phyloP scores from a whole-genome alignment of 2,329 filamentous ascomycete genomes.

The Scytalidium lignicola region DNA sequence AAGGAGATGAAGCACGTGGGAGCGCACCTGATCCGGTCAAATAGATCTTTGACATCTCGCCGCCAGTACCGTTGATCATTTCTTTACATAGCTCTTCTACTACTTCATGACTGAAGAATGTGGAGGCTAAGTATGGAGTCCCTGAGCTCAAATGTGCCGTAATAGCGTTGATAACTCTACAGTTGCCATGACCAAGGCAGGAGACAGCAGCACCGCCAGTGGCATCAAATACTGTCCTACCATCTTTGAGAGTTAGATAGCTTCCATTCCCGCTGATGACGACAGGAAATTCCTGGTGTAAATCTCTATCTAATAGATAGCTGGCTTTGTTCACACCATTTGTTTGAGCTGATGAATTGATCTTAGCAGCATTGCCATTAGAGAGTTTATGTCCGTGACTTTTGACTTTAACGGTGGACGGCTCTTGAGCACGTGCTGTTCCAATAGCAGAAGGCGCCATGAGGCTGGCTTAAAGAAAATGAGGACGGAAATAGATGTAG shows the following conservation, averaged over 20 bases:
- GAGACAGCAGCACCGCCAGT: conserved; percentile 69
- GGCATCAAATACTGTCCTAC: conserved; percentile 62
- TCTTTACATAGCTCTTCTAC: conserved; percentile 42
- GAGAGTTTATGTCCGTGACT: neutral
- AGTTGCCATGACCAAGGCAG: conserved; percentile 63
- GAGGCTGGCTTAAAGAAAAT: neutral
- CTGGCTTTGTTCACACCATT: conserved; percentile 11
- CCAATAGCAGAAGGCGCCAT: conserved; percentile 19
- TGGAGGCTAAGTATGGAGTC: conserved; percentile 53
- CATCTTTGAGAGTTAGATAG: conserved; percentile 30
- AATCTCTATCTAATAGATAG: conserved; percentile 22
- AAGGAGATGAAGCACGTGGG: neutral
- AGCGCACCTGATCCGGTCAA: conserved; percentile 51
- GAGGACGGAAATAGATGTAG: conserved; percentile 2
- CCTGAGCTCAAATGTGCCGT: conserved; percentile 49
- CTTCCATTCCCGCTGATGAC: conserved; percentile 22
- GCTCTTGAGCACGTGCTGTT: neutral
- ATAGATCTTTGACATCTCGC: conserved; percentile 48
- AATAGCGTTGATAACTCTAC: conserved; percentile 56
- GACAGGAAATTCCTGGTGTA: conserved; percentile 23
- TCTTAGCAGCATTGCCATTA: conserved; percentile 9
- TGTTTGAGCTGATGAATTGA: neutral
- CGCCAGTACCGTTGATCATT: conserved; percentile 33
- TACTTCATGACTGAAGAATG: conserved; percentile 50
- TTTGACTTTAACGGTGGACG: neutral